Evolutionary conservation across 139 green algal species (phyloP).

Genomic region (Micractinium conductrix): DNA sequence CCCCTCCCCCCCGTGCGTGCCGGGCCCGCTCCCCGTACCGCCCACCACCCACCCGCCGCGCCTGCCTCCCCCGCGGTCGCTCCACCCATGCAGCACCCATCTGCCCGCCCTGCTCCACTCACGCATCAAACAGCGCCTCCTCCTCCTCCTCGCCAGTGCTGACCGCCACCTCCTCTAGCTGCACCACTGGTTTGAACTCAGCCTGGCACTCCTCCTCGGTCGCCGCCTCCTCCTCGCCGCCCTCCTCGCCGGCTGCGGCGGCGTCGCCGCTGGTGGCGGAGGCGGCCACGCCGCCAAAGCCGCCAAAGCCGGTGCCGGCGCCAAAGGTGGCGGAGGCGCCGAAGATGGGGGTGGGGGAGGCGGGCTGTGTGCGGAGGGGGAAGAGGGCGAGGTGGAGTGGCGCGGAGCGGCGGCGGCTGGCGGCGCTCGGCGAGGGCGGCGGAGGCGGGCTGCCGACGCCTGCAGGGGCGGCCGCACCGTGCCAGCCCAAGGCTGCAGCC

Average conservation of each 20-base stretch:
- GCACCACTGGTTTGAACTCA: constrained; percentile 94
- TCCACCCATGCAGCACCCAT: too few relatives aligned
- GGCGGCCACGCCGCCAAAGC: constrained; percentile 63
- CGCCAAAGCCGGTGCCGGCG: constrained; percentile 78
- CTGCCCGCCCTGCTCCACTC: constrained; percentile 40
- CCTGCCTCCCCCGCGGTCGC: too few relatives aligned
- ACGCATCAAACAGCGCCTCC: constrained; percentile 87
- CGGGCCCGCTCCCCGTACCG: too few relatives aligned
- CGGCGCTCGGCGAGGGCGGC: not conserved
- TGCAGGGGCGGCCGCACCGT: too few relatives aligned
- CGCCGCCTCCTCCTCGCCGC: constrained; percentile 46
- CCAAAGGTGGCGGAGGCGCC: constrained; percentile 68
- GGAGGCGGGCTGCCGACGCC: too few relatives aligned
- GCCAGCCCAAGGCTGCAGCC: too few relatives aligned
- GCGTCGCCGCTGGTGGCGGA: constrained; percentile 63
- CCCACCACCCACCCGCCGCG: too few relatives aligned
- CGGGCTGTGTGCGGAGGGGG: constrained; percentile 10
- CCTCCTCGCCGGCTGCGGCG: constrained; percentile 57
- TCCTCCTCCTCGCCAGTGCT: constrained; percentile 97
- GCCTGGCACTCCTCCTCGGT: constrained; percentile 92
- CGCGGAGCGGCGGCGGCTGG: not conserved
- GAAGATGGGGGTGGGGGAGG: constrained; percentile 65
- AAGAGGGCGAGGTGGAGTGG: not conserved
- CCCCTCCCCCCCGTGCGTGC: too few relatives aligned
- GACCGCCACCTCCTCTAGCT: constrained; percentile 96